These are phyloP conservation scores for Cantharellus anzutake DNA, from an alignment of 768 basidiomycete species.

Conservation along the genomic window DNA sequence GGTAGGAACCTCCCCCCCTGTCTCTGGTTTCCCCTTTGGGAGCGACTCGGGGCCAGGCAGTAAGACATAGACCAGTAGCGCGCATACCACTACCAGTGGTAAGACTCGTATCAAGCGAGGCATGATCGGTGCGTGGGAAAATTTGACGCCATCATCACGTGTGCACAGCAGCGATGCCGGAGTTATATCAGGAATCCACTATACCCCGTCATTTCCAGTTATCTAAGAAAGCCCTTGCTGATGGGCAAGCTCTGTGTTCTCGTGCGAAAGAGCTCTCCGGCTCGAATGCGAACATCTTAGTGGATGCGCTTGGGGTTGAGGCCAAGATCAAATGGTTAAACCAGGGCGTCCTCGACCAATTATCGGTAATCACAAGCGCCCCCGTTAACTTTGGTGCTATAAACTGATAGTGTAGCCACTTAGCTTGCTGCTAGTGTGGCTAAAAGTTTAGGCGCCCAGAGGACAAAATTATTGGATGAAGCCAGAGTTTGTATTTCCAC, in stretches of 20 bases:
- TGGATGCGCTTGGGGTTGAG: constrained; percentile 59
- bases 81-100: too few relatives aligned
- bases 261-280: constrained; percentile 44
- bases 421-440: constrained; percentile 58
- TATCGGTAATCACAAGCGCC: constrained; percentile 31
- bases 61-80: too few relatives aligned
- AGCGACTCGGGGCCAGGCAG: too few relatives aligned
- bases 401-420: not conserved
- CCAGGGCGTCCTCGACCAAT: constrained; percentile 54
- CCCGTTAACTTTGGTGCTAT: not conserved
- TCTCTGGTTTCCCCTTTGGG: too few relatives aligned
- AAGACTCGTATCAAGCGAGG: too few relatives aligned
- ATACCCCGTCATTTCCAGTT: constrained; percentile 25
- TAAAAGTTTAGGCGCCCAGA: constrained; percentile 55
- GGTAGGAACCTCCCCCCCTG: not conserved
- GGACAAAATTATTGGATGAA: constrained; percentile 36
- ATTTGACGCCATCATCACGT: too few relatives aligned
- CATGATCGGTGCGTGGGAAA: too few relatives aligned
- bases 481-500: constrained; percentile 30
- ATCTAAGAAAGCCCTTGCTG: constrained; percentile 66
- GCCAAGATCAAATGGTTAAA: constrained; percentile 66
- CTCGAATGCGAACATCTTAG: constrained; percentile 40
- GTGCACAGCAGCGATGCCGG: too few relatives aligned
- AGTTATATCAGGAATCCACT: too few relatives aligned
- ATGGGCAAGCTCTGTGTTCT: constrained; percentile 57